Conservation (phyloP, 116 monocot species). For the Zostera marina region DNA sequence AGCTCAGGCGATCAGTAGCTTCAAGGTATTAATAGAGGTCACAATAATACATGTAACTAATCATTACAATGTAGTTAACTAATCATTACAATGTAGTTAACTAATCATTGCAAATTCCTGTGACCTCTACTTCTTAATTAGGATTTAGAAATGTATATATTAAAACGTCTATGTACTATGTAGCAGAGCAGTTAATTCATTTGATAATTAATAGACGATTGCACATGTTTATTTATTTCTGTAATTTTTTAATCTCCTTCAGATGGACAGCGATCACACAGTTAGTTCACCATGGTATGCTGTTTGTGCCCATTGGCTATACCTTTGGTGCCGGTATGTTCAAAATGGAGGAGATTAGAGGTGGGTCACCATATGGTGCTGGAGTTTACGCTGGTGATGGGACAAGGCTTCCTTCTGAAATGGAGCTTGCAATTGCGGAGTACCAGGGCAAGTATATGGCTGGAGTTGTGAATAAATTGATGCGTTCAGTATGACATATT, state of each 20-base stretch:
- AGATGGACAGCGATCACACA: constrained; percentile 30
- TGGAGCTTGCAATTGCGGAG: constrained; percentile 19
- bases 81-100: too few relatives aligned
- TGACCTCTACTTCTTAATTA: too few relatives aligned
- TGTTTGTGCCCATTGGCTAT: constrained; percentile 27
- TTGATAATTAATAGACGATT: too few relatives aligned
- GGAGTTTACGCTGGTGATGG: constrained; percentile 24
- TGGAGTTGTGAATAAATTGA: constrained; percentile 14
- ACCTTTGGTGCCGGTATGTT: constrained; percentile 19
- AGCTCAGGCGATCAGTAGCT: too few relatives aligned
- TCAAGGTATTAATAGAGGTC: too few relatives aligned
- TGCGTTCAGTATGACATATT: neutral
- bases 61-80: too few relatives aligned
- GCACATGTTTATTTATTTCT: too few relatives aligned
- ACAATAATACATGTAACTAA: too few relatives aligned
- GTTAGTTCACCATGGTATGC: constrained; percentile 26
- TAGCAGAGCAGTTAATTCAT: too few relatives aligned
- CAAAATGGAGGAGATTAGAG: constrained; percentile 20
- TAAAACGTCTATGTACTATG: too few relatives aligned
- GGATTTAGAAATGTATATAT: too few relatives aligned
- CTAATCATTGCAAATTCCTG: too few relatives aligned
- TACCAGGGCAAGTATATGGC: constrained; percentile 30
- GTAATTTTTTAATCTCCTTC: neutral
- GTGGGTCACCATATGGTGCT: constrained; percentile 24
- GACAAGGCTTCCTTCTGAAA: constrained; percentile 10